phyloP scores from a whole-genome alignment of 202 grass and related monocot species.

The Cymbopogon flexuosus region DNA sequence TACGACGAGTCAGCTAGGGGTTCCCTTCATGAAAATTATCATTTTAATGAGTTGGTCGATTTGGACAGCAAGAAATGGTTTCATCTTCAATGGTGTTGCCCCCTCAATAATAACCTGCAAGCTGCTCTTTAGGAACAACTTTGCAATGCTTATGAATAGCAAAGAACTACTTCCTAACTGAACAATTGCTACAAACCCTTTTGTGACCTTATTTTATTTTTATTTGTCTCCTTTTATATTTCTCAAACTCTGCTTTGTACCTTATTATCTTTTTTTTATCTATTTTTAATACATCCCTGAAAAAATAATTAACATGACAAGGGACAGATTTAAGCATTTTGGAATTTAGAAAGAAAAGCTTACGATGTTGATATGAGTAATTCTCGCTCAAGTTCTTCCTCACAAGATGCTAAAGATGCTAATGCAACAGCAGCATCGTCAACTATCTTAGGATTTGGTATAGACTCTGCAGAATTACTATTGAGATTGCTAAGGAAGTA shows the following conservation, averaged over 20 bases:
- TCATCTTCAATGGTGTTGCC: neutral
- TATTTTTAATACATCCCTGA: neutral
- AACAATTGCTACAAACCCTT: neutral
- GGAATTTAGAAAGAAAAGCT: constrained; percentile 34
- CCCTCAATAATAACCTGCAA: neutral
- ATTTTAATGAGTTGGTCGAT: neutral
- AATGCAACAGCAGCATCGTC: constrained; percentile 65
- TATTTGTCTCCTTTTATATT: neutral
- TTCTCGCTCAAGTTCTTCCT: constrained; percentile 91
- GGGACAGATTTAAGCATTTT: constrained; percentile 18
- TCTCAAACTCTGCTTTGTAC: neutral
- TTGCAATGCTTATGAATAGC: neutral
- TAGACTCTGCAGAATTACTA: constrained; percentile 59
- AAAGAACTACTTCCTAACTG: neutral
- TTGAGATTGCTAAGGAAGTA: constrained; percentile 83
- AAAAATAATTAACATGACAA: neutral
- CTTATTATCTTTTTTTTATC: neutral
- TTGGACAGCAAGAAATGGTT: neutral
- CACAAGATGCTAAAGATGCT: constrained; percentile 87
- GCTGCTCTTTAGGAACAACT: neutral
- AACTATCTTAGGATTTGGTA: constrained; percentile 60
- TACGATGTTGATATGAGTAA: constrained; percentile 96
- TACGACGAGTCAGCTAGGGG: neutral
- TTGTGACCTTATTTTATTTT: neutral
- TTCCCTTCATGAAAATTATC: neutral